Percentiles rank a stretch among this genome's conserved stretches.
phyloP scores from a whole-genome alignment of 352 stramenopile species.

The Aphanomyces stellatus region DNA sequence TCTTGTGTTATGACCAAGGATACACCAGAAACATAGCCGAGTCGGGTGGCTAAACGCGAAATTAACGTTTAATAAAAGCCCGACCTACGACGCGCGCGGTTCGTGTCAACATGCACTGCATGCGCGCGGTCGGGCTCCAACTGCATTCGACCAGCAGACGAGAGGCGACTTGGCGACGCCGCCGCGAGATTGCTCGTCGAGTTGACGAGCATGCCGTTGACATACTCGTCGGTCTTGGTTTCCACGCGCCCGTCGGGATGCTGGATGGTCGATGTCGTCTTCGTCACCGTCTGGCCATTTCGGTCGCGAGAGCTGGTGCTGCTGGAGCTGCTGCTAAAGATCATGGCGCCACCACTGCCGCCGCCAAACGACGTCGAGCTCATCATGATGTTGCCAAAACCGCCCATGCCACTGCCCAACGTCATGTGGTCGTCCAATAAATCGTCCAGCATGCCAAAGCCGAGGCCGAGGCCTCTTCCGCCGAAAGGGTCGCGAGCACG shows the following conservation, averaged over 20 bases:
- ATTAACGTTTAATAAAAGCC: not conserved
- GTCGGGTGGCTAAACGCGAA: too few species aligned
- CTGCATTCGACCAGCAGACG: slow-evolving; percentile 51
- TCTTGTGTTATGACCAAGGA: too few species aligned
- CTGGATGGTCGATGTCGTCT: slow-evolving; percentile 61
- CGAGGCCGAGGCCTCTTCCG: slow-evolving; percentile 15
- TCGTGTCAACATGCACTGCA: too few species aligned
- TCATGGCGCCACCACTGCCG: slow-evolving; percentile 23
- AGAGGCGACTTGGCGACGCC: slow-evolving; percentile 28
- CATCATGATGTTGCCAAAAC: slow-evolving; percentile 21
- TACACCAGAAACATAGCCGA: too few species aligned
- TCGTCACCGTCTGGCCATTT: slow-evolving; percentile 59
- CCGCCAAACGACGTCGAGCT: slow-evolving; percentile 16
- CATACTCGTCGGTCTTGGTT: slow-evolving; percentile 60
- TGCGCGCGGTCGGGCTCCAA: slow-evolving; percentile 24
- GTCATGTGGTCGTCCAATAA: slow-evolving; percentile 21
- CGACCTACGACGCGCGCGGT: not conserved
- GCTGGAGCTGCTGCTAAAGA: slow-evolving; percentile 39
- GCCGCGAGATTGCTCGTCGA: slow-evolving; percentile 27
- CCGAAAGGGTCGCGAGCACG: slow-evolving; percentile 22
- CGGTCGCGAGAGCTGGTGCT: slow-evolving; percentile 63
- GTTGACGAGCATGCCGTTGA: slow-evolving; percentile 52
- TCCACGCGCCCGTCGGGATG: slow-evolving; percentile 40
- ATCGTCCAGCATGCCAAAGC: slow-evolving; percentile 26
- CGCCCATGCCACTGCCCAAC: slow-evolving; percentile 28